These are phyloP conservation scores for Dendrobium catenatum DNA, from an alignment of 106 monocot genomes.

Conservation along the genomic window DNA sequence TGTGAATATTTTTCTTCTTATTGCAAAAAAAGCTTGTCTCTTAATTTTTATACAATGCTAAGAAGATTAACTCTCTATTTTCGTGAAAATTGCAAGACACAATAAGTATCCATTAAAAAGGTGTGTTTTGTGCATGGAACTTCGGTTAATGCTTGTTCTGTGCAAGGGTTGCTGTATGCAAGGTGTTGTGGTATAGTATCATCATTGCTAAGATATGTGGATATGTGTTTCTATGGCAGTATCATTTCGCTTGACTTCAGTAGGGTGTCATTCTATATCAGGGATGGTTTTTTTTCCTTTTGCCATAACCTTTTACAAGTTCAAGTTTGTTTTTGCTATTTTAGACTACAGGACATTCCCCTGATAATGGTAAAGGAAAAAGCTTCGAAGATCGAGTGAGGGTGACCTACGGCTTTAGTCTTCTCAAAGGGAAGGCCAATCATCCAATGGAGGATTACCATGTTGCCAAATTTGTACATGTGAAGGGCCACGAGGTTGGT, in stretches of 20 bases:
- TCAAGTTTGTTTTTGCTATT: neutral
- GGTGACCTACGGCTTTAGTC: constrained; percentile 57
- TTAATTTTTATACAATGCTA: too few species aligned
- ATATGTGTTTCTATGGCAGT: neutral
- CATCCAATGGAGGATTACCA: constrained; percentile 95
- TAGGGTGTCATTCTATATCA: neutral
- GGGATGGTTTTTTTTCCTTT: neutral
- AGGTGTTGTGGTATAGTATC: neutral
- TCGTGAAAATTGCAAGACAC: too few species aligned
- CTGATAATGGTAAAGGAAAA: constrained; percentile 61
- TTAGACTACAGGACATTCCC: constrained; percentile 31
- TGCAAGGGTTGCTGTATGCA: neutral
- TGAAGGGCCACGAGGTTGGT: constrained; percentile 53
- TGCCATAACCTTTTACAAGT: neutral
- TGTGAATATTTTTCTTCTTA: too few species aligned
- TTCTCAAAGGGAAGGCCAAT: constrained; percentile 67
- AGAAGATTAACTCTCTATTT: too few species aligned
- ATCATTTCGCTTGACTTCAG: neutral
- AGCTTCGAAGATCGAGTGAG: constrained; percentile 26
- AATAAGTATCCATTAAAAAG: neutral
- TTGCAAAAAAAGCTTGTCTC: too few species aligned
- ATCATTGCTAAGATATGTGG: neutral
- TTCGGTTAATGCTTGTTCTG: neutral
- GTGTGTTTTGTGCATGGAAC: too few species aligned
- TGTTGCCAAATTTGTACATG: constrained; percentile 44